phyloP scores from a whole-genome alignment of 345 rosid genomes.

The Angophora floribunda region DNA sequence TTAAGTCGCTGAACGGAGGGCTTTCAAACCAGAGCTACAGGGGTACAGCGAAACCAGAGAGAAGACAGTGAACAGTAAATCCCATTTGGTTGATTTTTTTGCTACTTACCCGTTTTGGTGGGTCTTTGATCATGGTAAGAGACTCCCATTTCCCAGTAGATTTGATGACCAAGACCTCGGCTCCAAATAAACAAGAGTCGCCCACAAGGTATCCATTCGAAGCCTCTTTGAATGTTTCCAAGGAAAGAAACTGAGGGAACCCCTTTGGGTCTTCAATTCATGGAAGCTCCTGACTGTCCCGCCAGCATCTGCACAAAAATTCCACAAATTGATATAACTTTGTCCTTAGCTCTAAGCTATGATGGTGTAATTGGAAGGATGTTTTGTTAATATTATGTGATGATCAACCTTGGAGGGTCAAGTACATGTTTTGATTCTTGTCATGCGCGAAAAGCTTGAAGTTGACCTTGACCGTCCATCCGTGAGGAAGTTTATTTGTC shows the following conservation, averaged over 20 bases:
- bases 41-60: too few relatives aligned
- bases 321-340: not conserved
- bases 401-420: not conserved
- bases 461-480: not conserved
- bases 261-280: not conserved
- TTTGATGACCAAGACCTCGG: not conserved
- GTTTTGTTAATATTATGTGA: too few relatives aligned
- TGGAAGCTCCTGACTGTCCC: not conserved
- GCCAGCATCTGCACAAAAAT: not conserved
- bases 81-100: too few relatives aligned
- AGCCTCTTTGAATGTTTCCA: not conserved
- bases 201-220: not conserved
- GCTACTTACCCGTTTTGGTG: too few relatives aligned
- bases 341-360: too few relatives aligned
- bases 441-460: not conserved
- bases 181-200: slow-evolving; percentile 1
- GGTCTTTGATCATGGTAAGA: not conserved
- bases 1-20: too few relatives aligned
- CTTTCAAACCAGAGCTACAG: too few relatives aligned
- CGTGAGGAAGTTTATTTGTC: not conserved
- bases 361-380: too few relatives aligned
- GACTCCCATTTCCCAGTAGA: not conserved
- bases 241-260: not conserved
- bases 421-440: not conserved
- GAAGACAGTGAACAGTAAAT: too few relatives aligned